Conservation (phyloP, 2,329 filamentous ascomycete species). For the Claviceps maximensis region DNA sequence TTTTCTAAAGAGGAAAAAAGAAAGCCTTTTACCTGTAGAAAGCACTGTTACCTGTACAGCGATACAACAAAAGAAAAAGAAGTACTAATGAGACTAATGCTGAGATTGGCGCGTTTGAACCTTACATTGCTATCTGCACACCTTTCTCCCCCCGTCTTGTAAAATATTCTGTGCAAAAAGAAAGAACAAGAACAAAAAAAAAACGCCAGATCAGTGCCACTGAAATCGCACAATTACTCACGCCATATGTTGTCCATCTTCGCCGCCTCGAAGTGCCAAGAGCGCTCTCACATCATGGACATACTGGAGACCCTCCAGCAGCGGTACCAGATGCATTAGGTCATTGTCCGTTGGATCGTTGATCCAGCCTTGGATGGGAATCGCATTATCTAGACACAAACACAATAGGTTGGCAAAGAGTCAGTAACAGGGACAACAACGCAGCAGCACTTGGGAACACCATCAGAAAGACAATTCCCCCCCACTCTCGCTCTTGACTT, state of each 20-base stretch:
- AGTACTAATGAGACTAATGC: neutral
- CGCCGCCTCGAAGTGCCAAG: slow-evolving; percentile 75
- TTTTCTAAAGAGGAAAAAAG: neutral
- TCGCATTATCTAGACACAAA: slow-evolving; percentile 68
- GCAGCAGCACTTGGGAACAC: neutral
- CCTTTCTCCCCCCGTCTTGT: slow-evolving; percentile 1
- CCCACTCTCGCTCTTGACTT: slow-evolving; percentile 22
- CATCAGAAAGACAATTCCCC: neutral
- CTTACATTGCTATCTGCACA: neutral
- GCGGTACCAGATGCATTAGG: slow-evolving; percentile 78
- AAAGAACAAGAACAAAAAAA: neutral
- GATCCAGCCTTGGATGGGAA: slow-evolving; percentile 98
- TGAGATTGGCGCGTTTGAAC: neutral
- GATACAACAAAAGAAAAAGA: neutral
- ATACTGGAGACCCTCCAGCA: slow-evolving; percentile 90
- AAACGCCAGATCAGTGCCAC: slow-evolving; percentile 6
- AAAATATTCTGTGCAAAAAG: neutral
- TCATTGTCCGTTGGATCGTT: slow-evolving; percentile 96
- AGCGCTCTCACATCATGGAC: slow-evolving; percentile 90
- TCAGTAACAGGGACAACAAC: neutral
- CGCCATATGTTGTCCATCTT: slow-evolving; percentile 52
- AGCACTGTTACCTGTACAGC: neutral
- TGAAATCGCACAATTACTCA: slow-evolving; percentile 10
- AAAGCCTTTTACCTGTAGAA: neutral
- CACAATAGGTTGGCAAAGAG: slow-evolving; percentile 2